phyloP scores from a whole-genome alignment of 1,284 basidiomycete genomes.

The Ustilago lituana region DNA sequence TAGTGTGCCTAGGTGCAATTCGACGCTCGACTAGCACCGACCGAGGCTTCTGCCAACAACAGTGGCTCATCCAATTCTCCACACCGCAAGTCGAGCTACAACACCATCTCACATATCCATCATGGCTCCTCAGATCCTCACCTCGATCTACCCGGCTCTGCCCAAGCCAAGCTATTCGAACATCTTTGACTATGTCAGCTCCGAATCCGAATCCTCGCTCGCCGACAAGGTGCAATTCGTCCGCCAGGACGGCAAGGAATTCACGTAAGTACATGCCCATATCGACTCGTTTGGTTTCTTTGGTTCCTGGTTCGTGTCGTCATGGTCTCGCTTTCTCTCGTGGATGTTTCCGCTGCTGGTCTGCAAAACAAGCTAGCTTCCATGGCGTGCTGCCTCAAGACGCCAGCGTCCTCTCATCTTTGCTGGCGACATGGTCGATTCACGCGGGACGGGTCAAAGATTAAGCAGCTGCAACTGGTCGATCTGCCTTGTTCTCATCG shows the following conservation, averaged over 20 bases:
- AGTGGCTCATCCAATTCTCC: no score
- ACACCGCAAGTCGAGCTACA: no score
- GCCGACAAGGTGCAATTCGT: constrained; percentile 49
- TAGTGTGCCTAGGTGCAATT: neutral
- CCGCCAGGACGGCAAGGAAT: constrained; percentile 45
- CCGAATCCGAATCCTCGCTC: constrained; percentile 36
- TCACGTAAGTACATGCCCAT: constrained; percentile 37
- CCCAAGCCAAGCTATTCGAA: constrained; percentile 48
- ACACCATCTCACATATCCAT: neutral
- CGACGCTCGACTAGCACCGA: no score
- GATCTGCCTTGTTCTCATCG: no score
- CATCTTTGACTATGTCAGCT: constrained; percentile 55
- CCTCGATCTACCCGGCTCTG: constrained; percentile 48
- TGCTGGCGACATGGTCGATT: no score
- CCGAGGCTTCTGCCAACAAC: neutral
- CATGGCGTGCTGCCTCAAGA: neutral
- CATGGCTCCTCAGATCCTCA: constrained; percentile 48
- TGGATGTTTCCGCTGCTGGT: neutral
- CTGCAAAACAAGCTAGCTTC: neutral
- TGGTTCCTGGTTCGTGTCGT: neutral
- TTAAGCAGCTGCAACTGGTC: no score
- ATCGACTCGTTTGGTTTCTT: neutral
- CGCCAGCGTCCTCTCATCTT: no score
- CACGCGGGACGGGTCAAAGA: no score
- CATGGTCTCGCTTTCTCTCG: neutral